These are phyloP conservation scores for Aspergillus terreus DNA, from an alignment of 2,329 filamentous ascomycete species.

Conservation along the genomic window DNA sequence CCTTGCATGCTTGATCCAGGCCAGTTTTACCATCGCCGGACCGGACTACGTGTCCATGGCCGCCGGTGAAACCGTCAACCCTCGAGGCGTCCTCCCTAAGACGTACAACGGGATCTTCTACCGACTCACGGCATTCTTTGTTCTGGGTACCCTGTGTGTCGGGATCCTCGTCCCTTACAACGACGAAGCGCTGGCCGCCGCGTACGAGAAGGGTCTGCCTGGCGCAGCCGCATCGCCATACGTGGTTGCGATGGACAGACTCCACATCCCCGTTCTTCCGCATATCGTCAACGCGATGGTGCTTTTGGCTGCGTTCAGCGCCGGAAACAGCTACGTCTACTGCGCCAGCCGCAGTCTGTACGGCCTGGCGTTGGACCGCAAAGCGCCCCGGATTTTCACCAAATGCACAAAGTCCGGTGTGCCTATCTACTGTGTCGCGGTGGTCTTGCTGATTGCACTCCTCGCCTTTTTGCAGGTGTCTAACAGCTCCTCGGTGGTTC, in stretches of 20 bases:
- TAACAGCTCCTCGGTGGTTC: constrained; percentile 60
- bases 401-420: constrained; percentile 63
- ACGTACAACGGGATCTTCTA: constrained; percentile 79
- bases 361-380: constrained; percentile 64
- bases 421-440: constrained; percentile 67
- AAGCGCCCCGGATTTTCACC: constrained; percentile 64
- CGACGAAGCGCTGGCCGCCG: constrained; percentile 57
- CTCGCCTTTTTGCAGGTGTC: constrained; percentile 72
- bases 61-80: constrained; percentile 69
- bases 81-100: constrained; percentile 64
- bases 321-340: constrained; percentile 66
- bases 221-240: constrained; percentile 71
- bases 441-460: constrained; percentile 65
- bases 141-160: constrained; percentile 68
- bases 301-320: constrained; percentile 64
- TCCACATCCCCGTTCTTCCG: constrained; percentile 61
- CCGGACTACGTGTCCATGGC: constrained; percentile 64
- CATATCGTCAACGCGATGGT: constrained; percentile 72
- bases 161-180: constrained; percentile 70
- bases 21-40: constrained; percentile 64
- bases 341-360: constrained; percentile 67
- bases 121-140: constrained; percentile 70
- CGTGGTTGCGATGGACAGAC: constrained; percentile 63
- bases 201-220: constrained; percentile 56
- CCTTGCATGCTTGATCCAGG: constrained; percentile 68